Evolutionary conservation across 2,329 filamentous ascomycete genomes (phyloP), one percentile per base, ranked within the genome.

Genomic region (Cladophialophora chaetospira): DNA sequence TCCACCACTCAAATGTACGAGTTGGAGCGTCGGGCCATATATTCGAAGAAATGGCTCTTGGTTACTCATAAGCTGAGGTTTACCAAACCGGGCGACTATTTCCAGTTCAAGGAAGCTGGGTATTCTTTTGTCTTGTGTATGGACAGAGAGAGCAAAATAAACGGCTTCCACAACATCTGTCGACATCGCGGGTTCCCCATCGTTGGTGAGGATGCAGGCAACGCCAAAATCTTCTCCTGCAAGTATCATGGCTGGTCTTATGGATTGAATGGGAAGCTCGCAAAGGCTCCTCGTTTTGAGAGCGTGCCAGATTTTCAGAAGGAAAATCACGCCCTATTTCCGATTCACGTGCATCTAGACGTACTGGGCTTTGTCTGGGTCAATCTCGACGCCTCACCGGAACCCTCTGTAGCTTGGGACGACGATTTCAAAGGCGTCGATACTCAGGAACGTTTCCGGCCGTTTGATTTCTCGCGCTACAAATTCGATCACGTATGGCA

Each of bases 161-260:
- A 82, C 56, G 82, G 76, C 13, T 85, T 86, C 67, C 83, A 85
- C 71, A 86, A 86, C 63, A 74, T 85, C 33, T 86, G 84, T 69
- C 72, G 83, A 2, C 83, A 86, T 67, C 75, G 83, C 4, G 83
- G 83, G 15, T 86, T 80, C 64, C 61, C 59, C 0, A 77, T 86
- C 3, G 80, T 84, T 13, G 75, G 26, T 4, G 36, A 58, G 35
- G 51, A 60, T 9, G 15, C 49, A 25, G 63, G 63, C 11, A 55
- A 51, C 10, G 46, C 58, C 15, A 58, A 70, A 61, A 77, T 85
- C 28, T 75, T 86, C 26, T 73, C 78, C 0, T 86, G 83, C 73
- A 79, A 79, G 56, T 86, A 86, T 65, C 83, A 86, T 65, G 82
- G 82, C 40, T 86, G 83, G 83, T 83, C 80, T 1, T 86, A 85